Evolutionary conservation across 2,329 filamentous ascomycete genomes (phyloP).

Genomic region (Thielaviopsis cerberus): DNA sequence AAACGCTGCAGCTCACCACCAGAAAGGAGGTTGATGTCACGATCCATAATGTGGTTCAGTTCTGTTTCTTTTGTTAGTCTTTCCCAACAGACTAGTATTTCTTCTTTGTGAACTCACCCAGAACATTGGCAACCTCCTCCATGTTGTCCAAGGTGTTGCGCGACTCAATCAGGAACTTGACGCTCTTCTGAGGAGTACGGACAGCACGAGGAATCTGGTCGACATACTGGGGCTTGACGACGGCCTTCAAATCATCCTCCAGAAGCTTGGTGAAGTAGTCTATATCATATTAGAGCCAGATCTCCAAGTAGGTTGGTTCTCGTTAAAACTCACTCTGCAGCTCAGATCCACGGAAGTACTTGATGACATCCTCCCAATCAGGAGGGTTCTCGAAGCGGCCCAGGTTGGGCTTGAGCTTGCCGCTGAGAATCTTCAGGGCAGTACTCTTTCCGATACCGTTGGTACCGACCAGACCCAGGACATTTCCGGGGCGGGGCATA

Average conservation of each 20-base stretch:
- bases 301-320: slow-evolving; percentile 3
- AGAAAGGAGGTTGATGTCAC: slow-evolving; percentile 76
- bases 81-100: neutral
- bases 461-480: slow-evolving; percentile 88
- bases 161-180: slow-evolving; percentile 58
- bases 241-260: slow-evolving; percentile 90
- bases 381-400: slow-evolving; percentile 90
- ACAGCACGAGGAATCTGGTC: slow-evolving; percentile 93
- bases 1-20: slow-evolving; percentile 98
- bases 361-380: slow-evolving; percentile 98
- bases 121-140: slow-evolving; percentile 61
- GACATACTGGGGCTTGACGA: slow-evolving; percentile 98
- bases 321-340: slow-evolving; percentile 56
- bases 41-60: slow-evolving; percentile 73
- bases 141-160: slow-evolving; percentile 62
- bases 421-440: slow-evolving; percentile 94
- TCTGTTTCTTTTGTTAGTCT: slow-evolving; percentile 30
- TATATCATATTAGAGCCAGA: slow-evolving; percentile 12
- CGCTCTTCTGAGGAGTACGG: slow-evolving; percentile 60
- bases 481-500: slow-evolving; percentile 86
- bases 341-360: slow-evolving; percentile 94
- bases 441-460: slow-evolving; percentile 99
- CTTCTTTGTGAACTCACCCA: slow-evolving; percentile 23
- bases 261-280: slow-evolving; percentile 98
- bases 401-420: slow-evolving; percentile 95